Conservation (phyloP, 2,329 filamentous ascomycete species). For the Phyllosticta paracitricarpa region DNA sequence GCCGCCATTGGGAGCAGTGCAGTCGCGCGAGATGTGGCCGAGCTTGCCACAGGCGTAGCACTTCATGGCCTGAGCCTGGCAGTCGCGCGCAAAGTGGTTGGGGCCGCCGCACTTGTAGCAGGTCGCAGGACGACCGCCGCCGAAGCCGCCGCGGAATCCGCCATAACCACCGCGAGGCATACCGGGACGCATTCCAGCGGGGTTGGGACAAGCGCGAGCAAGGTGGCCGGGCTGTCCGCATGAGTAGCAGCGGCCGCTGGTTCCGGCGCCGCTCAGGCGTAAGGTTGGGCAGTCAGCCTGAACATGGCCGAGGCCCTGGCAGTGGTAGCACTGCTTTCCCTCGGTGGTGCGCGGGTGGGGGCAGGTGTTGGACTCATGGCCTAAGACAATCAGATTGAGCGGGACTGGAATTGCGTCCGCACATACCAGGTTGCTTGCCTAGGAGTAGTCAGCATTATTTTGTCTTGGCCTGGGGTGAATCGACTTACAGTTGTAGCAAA, state of each 20-base stretch:
- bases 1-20: conserved; percentile 91
- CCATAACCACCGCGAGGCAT: conserved; percentile 63
- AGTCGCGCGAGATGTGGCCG: conserved; percentile 88
- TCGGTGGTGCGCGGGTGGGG: conserved; percentile 94
- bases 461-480: neutral
- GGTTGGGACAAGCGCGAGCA: conserved; percentile 80
- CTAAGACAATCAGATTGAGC: conserved; percentile 29
- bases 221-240: conserved; percentile 90
- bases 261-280: conserved; percentile 71
- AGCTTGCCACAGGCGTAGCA: conserved; percentile 96
- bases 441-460: conserved; percentile 8
- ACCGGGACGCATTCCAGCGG: conserved; percentile 53
- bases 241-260: conserved; percentile 88
- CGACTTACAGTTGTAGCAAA: conserved; percentile 95
- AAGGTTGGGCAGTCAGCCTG: conserved; percentile 98
- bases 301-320: conserved; percentile 94
- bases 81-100: conserved; percentile 97
- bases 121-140: conserved; percentile 54
- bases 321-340: conserved; percentile 99
- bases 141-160: conserved; percentile 64
- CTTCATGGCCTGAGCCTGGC: conserved; percentile 97
- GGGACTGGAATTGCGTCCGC: neutral
- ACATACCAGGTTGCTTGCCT: conserved; percentile 71
- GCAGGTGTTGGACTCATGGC: conserved; percentile 97
- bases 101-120: conserved; percentile 70